Conservation (phyloP, 1,284 basidiomycete genomes). For the Volvariella volvacea region DNA sequence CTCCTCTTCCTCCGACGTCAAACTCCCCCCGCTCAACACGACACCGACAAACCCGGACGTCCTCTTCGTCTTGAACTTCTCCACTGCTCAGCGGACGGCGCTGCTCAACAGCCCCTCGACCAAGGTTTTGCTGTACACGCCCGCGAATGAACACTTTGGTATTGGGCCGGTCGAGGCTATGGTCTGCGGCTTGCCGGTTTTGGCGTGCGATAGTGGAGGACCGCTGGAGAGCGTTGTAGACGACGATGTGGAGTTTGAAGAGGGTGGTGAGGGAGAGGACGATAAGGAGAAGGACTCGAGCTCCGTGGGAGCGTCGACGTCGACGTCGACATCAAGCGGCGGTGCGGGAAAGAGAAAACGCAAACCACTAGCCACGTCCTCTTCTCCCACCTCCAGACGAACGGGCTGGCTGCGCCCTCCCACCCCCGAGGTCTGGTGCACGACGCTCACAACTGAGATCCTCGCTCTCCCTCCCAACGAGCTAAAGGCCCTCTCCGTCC, state of each 20-base stretch:
- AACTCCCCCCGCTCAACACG: slow-evolving; percentile 31
- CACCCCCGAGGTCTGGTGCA: slow-evolving; percentile 59
- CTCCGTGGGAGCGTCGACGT: too few species aligned
- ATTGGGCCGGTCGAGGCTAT: slow-evolving; percentile 96
- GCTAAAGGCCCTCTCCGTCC: slow-evolving; percentile 39
- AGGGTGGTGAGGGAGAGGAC: too few species aligned
- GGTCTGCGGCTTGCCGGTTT: slow-evolving; percentile 84
- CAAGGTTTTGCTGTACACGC: slow-evolving; percentile 84
- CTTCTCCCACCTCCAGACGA: slow-evolving; percentile 18
- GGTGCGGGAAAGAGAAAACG: slow-evolving; percentile 6
- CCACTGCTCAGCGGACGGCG: slow-evolving; percentile 70
- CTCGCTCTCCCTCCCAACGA: slow-evolving; percentile 41
- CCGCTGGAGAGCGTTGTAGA: slow-evolving; percentile 84
- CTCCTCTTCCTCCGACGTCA: slow-evolving; percentile 25
- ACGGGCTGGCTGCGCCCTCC: slow-evolving; percentile 73
- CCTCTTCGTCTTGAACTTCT: slow-evolving; percentile 84
- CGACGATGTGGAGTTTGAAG: slow-evolving; percentile 2
- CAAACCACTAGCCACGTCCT: slow-evolving; percentile 9
- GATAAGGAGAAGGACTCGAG: too few species aligned
- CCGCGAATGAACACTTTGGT: slow-evolving; percentile 94
- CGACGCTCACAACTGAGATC: slow-evolving; percentile 52
- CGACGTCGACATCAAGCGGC: too few species aligned
- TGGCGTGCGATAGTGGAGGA: slow-evolving; percentile 88
- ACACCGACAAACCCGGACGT: slow-evolving; percentile 47
- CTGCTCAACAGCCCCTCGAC: slow-evolving; percentile 65